phyloP scores from a whole-genome alignment of 1,284 basidiomycete species.

The Sanghuangporus weigelae region DNA sequence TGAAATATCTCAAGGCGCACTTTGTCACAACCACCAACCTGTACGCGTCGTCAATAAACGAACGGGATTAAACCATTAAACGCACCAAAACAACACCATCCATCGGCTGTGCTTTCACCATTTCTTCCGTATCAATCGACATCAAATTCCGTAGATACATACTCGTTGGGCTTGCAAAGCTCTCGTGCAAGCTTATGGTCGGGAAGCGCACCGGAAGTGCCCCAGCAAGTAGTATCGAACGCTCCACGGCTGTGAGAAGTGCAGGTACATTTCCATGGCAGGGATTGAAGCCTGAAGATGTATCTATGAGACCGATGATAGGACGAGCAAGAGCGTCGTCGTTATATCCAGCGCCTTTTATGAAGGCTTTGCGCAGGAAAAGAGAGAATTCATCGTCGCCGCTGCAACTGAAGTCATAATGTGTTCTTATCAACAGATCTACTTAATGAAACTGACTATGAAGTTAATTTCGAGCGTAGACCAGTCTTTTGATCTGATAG shows the following conservation, averaged over 20 bases:
- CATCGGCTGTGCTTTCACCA: constrained; percentile 31
- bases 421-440: not conserved
- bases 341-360: constrained; percentile 32
- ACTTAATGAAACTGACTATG: not conserved
- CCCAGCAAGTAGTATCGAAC: constrained; percentile 29
- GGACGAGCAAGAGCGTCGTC: constrained; percentile 30
- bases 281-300: constrained; percentile 30
- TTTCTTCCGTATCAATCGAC: constrained; percentile 32
- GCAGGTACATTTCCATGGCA: constrained; percentile 30
- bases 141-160: constrained; percentile 33
- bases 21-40: constrained; percentile 32
- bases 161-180: constrained; percentile 29
- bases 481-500: not conserved
- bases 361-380: constrained; percentile 33
- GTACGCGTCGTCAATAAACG: not conserved
- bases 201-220: constrained; percentile 30
- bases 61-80: not conserved
- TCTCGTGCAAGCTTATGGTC: constrained; percentile 31
- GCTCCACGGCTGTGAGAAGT: constrained; percentile 28
- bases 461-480: constrained; percentile 6
- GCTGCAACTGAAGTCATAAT: not conserved
- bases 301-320: constrained; percentile 31
- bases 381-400: constrained; percentile 31
- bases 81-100: constrained; percentile 25
- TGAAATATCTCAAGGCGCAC: not conserved